phyloP scores from a whole-genome alignment of 2,329 filamentous ascomycete species.

The Hypomyces perniciosus region DNA sequence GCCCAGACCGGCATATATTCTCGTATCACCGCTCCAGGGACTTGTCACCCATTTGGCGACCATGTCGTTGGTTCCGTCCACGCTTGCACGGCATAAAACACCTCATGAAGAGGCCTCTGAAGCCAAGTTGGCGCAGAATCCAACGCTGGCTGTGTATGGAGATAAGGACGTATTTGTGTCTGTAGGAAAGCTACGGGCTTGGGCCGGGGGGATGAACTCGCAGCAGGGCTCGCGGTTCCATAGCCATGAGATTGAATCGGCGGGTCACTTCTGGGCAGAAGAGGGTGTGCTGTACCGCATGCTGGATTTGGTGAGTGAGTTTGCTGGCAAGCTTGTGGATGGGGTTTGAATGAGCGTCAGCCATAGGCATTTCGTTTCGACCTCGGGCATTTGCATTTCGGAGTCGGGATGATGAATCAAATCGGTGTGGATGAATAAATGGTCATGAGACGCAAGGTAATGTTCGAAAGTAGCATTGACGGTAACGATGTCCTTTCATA shows the following conservation, averaged over 20 bases:
- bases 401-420: neutral
- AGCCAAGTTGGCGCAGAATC: conserved; percentile 50
- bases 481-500: too few relatives aligned
- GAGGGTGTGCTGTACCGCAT: conserved; percentile 36
- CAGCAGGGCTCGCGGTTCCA: conserved; percentile 40
- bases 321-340: conserved; percentile 20
- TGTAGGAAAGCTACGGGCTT: conserved; percentile 56
- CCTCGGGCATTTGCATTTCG: too few relatives aligned
- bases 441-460: neutral
- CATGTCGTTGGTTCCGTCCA: conserved; percentile 44
- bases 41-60: conserved; percentile 56
- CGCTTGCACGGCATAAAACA: conserved; percentile 17
- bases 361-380: too few relatives aligned
- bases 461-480: neutral
- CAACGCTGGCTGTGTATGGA: conserved; percentile 68
- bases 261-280: conserved; percentile 61
- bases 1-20: conserved; percentile 49
- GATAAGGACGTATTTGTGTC: conserved; percentile 69
- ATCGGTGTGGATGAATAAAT: neutral
- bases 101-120: conserved; percentile 34
- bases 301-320: conserved; percentile 21
- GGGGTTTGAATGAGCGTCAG: neutral
- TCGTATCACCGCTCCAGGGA: conserved; percentile 63
- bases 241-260: conserved; percentile 43
- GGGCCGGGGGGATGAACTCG: conserved; percentile 51